Percentiles rank a stretch among this genome's conserved stretches.
phyloP scores from a whole-genome alignment of 1,284 basidiomycete species.

The Abortiporus biennis region DNA sequence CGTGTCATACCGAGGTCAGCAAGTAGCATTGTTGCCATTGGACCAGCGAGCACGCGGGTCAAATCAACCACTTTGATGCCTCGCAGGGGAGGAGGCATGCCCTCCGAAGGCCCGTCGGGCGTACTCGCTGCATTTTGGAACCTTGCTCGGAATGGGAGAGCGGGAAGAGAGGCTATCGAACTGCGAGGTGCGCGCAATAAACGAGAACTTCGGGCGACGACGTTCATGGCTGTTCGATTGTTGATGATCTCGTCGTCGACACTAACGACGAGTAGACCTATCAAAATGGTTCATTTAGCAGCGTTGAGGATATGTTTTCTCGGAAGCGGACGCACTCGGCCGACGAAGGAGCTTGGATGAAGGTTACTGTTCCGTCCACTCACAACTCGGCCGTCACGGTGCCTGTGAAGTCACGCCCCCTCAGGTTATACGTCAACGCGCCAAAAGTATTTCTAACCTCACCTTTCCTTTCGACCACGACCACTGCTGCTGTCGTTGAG shows the following conservation, averaged over 20 bases:
- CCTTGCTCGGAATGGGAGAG: no score
- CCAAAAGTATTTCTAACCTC: not conserved
- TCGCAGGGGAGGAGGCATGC: constrained; percentile 72
- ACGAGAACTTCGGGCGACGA: no score
- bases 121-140: constrained; percentile 7
- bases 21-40: constrained; percentile 85
- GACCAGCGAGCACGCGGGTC: constrained; percentile 86
- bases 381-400: not conserved
- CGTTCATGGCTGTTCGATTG: no score
- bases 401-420: not conserved
- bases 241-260: no score
- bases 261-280: no score
- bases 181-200: no score
- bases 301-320: no score
- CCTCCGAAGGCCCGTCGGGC: constrained; percentile 17
- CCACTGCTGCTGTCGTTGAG: constrained; percentile 9
- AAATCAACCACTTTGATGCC: constrained; percentile 83
- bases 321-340: not conserved
- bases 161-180: no score
- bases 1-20: constrained; percentile 57
- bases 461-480: not conserved
- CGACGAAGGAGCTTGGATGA: not conserved
- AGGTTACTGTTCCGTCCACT: not conserved
- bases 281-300: no score
- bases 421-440: not conserved